Conservation (phyloP, 2,329 filamentous ascomycete species). For the Aquanectria penicillioides region DNA sequence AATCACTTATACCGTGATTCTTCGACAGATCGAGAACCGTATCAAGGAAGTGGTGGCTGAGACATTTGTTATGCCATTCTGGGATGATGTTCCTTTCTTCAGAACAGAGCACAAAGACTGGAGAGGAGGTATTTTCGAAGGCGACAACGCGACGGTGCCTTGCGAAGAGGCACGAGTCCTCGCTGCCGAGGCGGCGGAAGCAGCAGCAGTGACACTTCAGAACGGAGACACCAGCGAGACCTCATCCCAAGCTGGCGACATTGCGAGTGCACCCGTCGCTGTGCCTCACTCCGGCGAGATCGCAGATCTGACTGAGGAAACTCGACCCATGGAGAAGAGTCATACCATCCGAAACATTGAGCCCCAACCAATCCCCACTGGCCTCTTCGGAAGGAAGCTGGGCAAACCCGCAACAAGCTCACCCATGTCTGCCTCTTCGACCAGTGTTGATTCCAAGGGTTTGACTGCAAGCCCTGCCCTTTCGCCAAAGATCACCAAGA, state of each 20-base stretch:
- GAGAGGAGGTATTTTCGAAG: slow-evolving; percentile 84
- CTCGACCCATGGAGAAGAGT: slow-evolving; percentile 65
- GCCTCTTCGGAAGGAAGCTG: slow-evolving; percentile 62
- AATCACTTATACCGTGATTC: slow-evolving; percentile 92
- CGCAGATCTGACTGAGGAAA: slow-evolving; percentile 50
- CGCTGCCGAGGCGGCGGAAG: no score
- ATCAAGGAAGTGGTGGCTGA: slow-evolving; percentile 95
- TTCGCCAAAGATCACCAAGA: slow-evolving; percentile 50
- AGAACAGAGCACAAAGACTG: slow-evolving; percentile 80
- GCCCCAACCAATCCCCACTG: slow-evolving; percentile 44
- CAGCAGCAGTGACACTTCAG: no score
- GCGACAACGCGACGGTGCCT: slow-evolving; percentile 58
- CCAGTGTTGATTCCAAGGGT: slow-evolving; percentile 59
- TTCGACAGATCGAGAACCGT: slow-evolving; percentile 91
- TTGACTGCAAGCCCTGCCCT: slow-evolving; percentile 47
- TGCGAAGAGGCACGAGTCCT: slow-evolving; percentile 32
- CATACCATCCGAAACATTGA: slow-evolving; percentile 60
- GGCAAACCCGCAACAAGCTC: slow-evolving; percentile 48
- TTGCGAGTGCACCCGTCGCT: slow-evolving; percentile 52
- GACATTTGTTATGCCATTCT: slow-evolving; percentile 90
- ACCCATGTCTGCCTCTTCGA: slow-evolving; percentile 55
- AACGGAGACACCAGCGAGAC: no score
- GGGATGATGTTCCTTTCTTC: slow-evolving; percentile 95
- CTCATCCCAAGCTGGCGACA: slow-evolving; percentile 58
- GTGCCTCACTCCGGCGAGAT: slow-evolving; percentile 56